Conservation (phyloP, 169 alveolate species). For the Plasmodium coatneyi region DNA sequence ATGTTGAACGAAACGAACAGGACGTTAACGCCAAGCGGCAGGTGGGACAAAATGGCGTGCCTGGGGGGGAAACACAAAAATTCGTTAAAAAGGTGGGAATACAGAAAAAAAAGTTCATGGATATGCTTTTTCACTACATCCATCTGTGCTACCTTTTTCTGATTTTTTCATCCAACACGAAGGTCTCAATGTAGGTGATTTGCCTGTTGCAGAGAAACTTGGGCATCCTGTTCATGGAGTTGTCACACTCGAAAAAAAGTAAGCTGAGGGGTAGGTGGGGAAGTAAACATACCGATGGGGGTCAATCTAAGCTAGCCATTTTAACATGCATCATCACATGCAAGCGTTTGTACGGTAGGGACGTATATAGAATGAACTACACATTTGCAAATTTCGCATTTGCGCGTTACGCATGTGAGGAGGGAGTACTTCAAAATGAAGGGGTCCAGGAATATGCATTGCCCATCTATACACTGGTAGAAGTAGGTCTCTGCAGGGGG, state of each 20-base stretch:
- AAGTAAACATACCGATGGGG: not conserved
- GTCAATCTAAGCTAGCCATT: not conserved
- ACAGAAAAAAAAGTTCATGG: no score
- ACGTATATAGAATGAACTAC: not conserved
- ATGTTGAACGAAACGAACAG: conserved; percentile 34
- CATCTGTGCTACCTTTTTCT: conserved; percentile 28
- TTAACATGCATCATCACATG: not conserved
- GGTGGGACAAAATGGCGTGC: conserved; percentile 20
- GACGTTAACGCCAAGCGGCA: conserved; percentile 60
- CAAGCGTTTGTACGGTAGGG: not conserved
- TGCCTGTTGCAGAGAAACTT: conserved; percentile 40
- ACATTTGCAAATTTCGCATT: not conserved
- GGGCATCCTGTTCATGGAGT: conserved; percentile 44
- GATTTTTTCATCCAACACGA: conserved; percentile 48
- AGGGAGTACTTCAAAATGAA: conserved; percentile 35
- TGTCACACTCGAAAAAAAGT: conserved; percentile 40
- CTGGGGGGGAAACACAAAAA: conserved; percentile 1
- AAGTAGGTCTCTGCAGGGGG: conserved; percentile 38
- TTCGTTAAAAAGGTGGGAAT: not conserved
- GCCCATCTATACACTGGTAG: conserved; percentile 66
- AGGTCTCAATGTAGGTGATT: conserved; percentile 56
- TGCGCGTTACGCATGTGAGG: not conserved
- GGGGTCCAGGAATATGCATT: conserved; percentile 66
- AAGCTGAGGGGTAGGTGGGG: not conserved
- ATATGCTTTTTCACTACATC: not conserved